Percentiles rank a stretch among this genome's conserved stretches.
phyloP scores from a whole-genome alignment of 2,329 filamentous ascomycete genomes.

The Periconia sp. region DNA sequence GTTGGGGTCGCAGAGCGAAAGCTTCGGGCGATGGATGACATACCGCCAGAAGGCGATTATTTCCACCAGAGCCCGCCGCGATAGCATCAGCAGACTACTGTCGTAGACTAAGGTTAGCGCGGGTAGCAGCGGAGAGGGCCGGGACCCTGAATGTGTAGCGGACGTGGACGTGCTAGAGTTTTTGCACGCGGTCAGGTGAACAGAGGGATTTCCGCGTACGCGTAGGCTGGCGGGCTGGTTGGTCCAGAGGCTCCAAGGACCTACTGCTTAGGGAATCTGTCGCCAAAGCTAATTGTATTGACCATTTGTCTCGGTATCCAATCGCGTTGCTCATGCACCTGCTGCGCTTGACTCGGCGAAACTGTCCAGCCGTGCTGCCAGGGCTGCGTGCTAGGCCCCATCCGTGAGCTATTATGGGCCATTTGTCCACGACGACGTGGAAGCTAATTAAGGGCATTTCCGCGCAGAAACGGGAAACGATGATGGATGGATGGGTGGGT shows the following conservation, averaged over 20 bases:
- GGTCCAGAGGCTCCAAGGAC: slow-evolving; percentile 9
- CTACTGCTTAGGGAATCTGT: slow-evolving; percentile 33
- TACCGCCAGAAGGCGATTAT: neutral
- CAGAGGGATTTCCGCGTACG: slow-evolving; percentile 10
- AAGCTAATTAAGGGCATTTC: slow-evolving; percentile 39
- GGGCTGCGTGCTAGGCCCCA: neutral
- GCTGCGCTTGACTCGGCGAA: slow-evolving; percentile 18
- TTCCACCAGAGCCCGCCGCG: no score
- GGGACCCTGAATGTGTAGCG: neutral
- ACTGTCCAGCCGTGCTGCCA: slow-evolving; percentile 15
- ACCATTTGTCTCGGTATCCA: slow-evolving; percentile 37
- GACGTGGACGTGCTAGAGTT: slow-evolving; percentile 1
- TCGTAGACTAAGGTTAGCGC: slow-evolving; percentile 17
- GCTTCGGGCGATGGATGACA: neutral
- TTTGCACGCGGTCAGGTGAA: slow-evolving; percentile 38
- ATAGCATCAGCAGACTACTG: neutral
- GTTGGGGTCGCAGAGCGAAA: slow-evolving; percentile 1
- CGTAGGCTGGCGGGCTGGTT: slow-evolving; percentile 12
- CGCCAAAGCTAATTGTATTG: slow-evolving; percentile 40
- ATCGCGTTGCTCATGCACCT: slow-evolving; percentile 18
- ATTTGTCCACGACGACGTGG: neutral
- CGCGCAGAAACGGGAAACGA: slow-evolving; percentile 2
- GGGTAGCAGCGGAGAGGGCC: slow-evolving; percentile 7
- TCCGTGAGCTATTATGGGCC: neutral
- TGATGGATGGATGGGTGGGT: neutral